Base-by-base conservation (phyloP, 106 monocot genomes). In the Phalaenopsis equestris region DNA sequence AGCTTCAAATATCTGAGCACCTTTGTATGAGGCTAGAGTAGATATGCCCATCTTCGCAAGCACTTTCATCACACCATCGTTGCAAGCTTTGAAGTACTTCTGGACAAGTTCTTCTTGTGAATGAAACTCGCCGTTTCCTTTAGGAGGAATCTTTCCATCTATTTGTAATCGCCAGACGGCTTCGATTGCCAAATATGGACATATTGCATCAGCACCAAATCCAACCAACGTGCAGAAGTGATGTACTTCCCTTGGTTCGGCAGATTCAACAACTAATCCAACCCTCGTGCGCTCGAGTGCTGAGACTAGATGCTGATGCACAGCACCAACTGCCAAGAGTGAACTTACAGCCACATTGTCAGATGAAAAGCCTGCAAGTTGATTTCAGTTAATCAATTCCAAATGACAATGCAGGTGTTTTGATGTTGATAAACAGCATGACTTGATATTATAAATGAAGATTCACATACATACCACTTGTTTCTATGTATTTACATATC, bases 31-130 rank as follows among this genome's bases (percentile, higher is more conserved):
- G 48, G 99, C 99, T 39, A 99, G 82, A 18, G 99, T 99, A 18
- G 99, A 99, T 81, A 95, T 99, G 3, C 99, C 99, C 99, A 99
- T 99, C 79, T 99, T 99, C 38, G 99, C 99, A 81, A 99, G 94
- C 85, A 99, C 99, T 85, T 99, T 99, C 99, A 99, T 99, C 92
- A 99, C 91, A 36, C 99, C 99, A 78, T 99, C 89, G 67, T 85
- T 93, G 56, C 89, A 91, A 75, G 99, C 99, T 73, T 95, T 91
- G 38, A 99, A 99, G 82, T 99, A 99, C 77, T 86, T 95, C 49
- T 88, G 86, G 19, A 93, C 87, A 67, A 99, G 91, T 49, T 99
- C 95, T 42, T 90, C 86, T 24, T 82, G 84, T 37, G 91, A 87
- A 80, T 87, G 84, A 30, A 93, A 80, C 68, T 80, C 76, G 1